These are phyloP conservation scores for Globisporangium parvum DNA, from an alignment of 352 stramenopile species.

Conservation along the genomic window DNA sequence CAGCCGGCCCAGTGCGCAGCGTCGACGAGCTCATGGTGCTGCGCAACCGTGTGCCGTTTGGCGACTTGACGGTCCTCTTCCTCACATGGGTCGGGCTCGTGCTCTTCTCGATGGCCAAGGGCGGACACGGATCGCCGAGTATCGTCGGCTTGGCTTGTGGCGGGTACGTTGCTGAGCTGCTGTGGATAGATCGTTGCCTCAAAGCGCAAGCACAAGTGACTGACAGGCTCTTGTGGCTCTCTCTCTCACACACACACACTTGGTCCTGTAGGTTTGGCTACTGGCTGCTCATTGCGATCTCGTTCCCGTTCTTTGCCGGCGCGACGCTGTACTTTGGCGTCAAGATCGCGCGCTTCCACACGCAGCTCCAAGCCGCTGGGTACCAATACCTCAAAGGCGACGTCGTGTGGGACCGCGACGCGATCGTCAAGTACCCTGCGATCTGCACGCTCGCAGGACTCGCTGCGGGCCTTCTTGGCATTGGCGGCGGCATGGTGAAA, in stretches of 20 bases:
- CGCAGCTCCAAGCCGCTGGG: slow-evolving; percentile 49
- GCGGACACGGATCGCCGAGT: slow-evolving; percentile 67
- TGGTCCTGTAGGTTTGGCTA: slow-evolving; percentile 27
- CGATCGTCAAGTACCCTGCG: slow-evolving; percentile 81
- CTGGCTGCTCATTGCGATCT: slow-evolving; percentile 51
- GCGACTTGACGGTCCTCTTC: slow-evolving; percentile 60
- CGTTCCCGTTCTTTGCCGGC: slow-evolving; percentile 65
- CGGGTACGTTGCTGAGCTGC: slow-evolving; percentile 6
- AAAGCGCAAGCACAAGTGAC: too few relatives aligned
- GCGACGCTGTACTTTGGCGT: slow-evolving; percentile 73
- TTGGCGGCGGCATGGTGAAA: slow-evolving; percentile 90
- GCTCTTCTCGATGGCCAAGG: slow-evolving; percentile 73
- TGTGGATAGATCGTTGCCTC: too few relatives aligned
- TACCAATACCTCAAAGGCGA: slow-evolving; percentile 96
- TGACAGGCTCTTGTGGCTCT: too few relatives aligned
- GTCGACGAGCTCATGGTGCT: slow-evolving; percentile 52
- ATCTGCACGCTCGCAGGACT: slow-evolving; percentile 68
- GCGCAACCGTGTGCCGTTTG: slow-evolving; percentile 44
- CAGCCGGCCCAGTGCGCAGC: slow-evolving; percentile 16
- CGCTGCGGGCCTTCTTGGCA: slow-evolving; percentile 73
- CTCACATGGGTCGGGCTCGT: slow-evolving; percentile 76
- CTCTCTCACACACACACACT: too few relatives aligned
- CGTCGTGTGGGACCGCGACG: slow-evolving; percentile 90
- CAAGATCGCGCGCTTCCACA: slow-evolving; percentile 59
- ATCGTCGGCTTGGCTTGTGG: slow-evolving; percentile 68